These are phyloP conservation scores for Camellia oleifera DNA, from an alignment of 179 eudicot species.

Conservation along the genomic window DNA sequence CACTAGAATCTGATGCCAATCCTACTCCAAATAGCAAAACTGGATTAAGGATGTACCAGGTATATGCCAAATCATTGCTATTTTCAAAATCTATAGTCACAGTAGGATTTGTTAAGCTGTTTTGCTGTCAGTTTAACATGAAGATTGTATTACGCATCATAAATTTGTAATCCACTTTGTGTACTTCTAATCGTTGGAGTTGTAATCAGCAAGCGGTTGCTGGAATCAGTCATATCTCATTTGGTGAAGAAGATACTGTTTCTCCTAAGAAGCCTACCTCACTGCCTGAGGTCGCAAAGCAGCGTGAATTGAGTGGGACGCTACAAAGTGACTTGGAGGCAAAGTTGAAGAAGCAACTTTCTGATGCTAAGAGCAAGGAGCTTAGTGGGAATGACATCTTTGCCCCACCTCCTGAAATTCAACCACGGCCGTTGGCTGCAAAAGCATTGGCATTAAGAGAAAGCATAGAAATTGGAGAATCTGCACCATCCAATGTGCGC, in stretches of 20 bases:
- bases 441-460: constrained; percentile 65
- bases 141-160: not conserved
- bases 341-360: constrained; percentile 62
- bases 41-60: constrained; percentile 91
- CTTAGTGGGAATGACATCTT: constrained; percentile 89
- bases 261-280: constrained; percentile 78
- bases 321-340: constrained; percentile 67
- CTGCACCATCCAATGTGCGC: constrained; percentile 54
- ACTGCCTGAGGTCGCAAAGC: constrained; percentile 89
- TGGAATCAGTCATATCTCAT: constrained; percentile 88
- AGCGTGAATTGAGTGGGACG: constrained; percentile 86
- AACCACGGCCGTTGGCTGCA: constrained; percentile 74
- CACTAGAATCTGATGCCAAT: constrained; percentile 49
- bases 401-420: constrained; percentile 90
- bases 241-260: constrained; percentile 68
- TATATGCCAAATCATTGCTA: constrained; percentile 15
- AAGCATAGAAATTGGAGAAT: constrained; percentile 60
- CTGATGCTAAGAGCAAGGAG: constrained; percentile 87
- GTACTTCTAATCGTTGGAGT: constrained; percentile 9
- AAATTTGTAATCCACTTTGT: not conserved
- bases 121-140: not conserved
- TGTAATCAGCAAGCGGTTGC: constrained; percentile 66
- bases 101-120: not conserved
- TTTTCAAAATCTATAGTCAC: not conserved
- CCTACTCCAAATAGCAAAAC: constrained; percentile 54